Evolutionary conservation across 2,329 filamentous ascomycete genomes (phyloP).

Genomic region (Periglandula ipomoeae): DNA sequence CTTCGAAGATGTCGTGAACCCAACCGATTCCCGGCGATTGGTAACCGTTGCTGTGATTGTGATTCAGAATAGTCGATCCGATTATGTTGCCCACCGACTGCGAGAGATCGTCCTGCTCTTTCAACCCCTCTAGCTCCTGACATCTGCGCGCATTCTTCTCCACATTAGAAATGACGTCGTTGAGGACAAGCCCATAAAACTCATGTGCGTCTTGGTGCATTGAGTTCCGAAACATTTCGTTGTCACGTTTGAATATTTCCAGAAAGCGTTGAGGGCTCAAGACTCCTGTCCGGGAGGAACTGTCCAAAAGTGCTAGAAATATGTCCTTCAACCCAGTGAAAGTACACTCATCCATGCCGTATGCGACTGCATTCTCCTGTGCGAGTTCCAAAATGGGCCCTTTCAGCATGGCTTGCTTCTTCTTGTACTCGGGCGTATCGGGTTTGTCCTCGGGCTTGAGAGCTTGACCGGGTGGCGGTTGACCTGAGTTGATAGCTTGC

Average conservation of each 20-base stretch:
- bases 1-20: constrained; percentile 97
- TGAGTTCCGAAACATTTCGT: constrained; percentile 93
- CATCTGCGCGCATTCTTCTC: constrained; percentile 72
- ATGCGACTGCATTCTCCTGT: constrained; percentile 67
- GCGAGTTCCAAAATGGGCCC: constrained; percentile 81
- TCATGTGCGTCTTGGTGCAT: constrained; percentile 99
- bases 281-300: constrained; percentile 74
- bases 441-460: constrained; percentile 81
- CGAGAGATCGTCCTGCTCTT: constrained; percentile 33
- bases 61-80: constrained; percentile 24
- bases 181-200: constrained; percentile 89
- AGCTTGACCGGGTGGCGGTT: constrained; percentile 43
- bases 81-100: constrained; percentile 38
- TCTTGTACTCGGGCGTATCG: constrained; percentile 94
- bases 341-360: constrained; percentile 89
- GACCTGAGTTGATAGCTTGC: constrained; percentile 43
- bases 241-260: constrained; percentile 86
- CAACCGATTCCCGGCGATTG: constrained; percentile 64
- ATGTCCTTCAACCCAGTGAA: constrained; percentile 96
- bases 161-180: constrained; percentile 89
- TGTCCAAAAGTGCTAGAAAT: constrained; percentile 80
- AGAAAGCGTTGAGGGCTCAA: constrained; percentile 88
- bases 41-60: constrained; percentile 30
- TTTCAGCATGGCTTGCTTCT: constrained; percentile 84
- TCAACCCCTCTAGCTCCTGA: constrained; percentile 37